These are phyloP conservation scores for Scheffersomyces parashehatae DNA, from an alignment of 1,139 yeast species.

Conservation along the genomic window DNA sequence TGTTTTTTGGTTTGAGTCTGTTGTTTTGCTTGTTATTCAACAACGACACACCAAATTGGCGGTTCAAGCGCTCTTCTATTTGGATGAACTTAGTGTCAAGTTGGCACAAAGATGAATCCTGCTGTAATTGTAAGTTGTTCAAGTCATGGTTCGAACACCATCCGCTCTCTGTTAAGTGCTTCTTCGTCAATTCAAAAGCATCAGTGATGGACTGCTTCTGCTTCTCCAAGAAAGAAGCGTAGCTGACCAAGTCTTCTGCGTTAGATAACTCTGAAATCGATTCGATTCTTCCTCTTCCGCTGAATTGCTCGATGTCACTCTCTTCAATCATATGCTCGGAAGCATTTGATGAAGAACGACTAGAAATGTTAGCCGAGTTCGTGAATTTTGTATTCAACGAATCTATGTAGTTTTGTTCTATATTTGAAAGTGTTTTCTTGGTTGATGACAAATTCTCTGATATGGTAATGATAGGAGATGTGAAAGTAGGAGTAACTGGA, in stretches of 20 bases:
- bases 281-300: constrained; percentile 6
- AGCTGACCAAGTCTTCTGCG: constrained; percentile 35
- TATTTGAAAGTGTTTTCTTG: constrained; percentile 29
- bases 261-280: constrained; percentile 27
- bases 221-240: constrained; percentile 28
- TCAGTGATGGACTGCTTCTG: constrained; percentile 35
- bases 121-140: constrained; percentile 40
- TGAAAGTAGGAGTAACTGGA: constrained; percentile 36
- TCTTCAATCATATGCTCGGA: neutral
- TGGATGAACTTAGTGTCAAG: constrained; percentile 34
- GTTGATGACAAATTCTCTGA: constrained; percentile 35
- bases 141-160: constrained; percentile 50
- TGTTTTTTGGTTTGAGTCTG: constrained; percentile 1
- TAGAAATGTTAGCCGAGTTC: constrained; percentile 1
- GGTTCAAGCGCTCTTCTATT: constrained; percentile 32
- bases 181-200: constrained; percentile 38
- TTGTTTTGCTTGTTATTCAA: constrained; percentile 9
- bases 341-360: neutral
- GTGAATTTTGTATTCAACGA: constrained; percentile 13
- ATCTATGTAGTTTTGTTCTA: constrained; percentile 43
- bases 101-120: constrained; percentile 31
- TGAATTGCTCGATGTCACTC: neutral
- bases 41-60: constrained; percentile 26
- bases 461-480: constrained; percentile 44
- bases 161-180: constrained; percentile 37